phyloP scores from a whole-genome alignment of 2,329 filamentous ascomycete species.

The Colletotrichum liriopes region DNA sequence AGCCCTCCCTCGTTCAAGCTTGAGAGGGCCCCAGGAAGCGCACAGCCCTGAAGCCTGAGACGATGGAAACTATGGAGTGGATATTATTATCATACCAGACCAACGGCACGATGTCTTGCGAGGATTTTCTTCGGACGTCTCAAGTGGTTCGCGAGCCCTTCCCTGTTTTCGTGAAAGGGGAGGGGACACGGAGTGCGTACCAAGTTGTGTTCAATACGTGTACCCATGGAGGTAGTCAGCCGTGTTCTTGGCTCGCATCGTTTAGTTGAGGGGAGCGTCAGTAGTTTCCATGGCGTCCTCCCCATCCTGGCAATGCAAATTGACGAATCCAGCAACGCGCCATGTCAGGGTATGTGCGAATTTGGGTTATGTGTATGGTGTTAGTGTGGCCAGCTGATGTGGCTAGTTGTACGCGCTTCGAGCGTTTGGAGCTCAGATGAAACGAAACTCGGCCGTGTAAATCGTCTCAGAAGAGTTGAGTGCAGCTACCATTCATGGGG shows the following conservation, averaged over 20 bases:
- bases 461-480: slow-evolving; percentile 31
- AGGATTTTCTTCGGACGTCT: slow-evolving; percentile 24
- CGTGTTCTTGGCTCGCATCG: slow-evolving; percentile 5
- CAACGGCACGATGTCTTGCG: slow-evolving; percentile 6
- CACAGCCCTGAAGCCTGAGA: slow-evolving; percentile 32
- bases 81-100: slow-evolving; percentile 31
- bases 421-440: slow-evolving; percentile 31
- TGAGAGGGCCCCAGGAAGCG: background rate
- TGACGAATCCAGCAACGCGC: slow-evolving; percentile 16
- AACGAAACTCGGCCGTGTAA: slow-evolving; percentile 34
- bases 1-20: slow-evolving; percentile 14
- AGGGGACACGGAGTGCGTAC: slow-evolving; percentile 1
- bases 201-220: background rate
- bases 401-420: slow-evolving; percentile 11
- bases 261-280: slow-evolving; percentile 28
- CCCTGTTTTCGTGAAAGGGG: background rate
- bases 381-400: background rate
- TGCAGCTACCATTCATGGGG: slow-evolving; percentile 2
- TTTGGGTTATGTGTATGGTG: slow-evolving; percentile 17
- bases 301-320: background rate
- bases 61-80: slow-evolving; percentile 32
- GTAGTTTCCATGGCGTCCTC: slow-evolving; percentile 13
- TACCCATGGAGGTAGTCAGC: slow-evolving; percentile 4
- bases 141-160: slow-evolving; percentile 29
- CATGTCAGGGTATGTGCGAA: slow-evolving; percentile 6